Conservation (phyloP, 768 basidiomycete genomes). For the Pisolithus marmoratus region DNA sequence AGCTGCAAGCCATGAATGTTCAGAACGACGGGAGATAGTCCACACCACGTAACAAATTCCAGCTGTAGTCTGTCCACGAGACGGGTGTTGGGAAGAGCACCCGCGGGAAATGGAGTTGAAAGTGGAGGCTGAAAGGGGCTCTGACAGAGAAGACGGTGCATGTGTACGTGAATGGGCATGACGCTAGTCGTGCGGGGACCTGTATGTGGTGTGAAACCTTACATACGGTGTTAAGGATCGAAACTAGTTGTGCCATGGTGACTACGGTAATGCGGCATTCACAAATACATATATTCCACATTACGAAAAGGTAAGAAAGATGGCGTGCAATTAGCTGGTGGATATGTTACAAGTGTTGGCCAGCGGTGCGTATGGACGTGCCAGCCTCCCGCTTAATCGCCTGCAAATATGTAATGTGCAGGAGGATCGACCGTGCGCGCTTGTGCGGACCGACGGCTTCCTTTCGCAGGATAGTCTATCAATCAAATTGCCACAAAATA, state of each 20-base stretch:
- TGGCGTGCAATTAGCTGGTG: conserved; percentile 20
- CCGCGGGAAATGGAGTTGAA: conserved; percentile 29
- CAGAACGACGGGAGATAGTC: not conserved
- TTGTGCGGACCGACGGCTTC: conserved; percentile 25
- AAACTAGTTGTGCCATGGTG: conserved; percentile 19
- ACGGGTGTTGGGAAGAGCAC: conserved; percentile 16
- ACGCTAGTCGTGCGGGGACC: conserved; percentile 28
- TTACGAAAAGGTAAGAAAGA: conserved; percentile 25
- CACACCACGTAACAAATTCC: not conserved
- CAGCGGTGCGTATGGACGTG: not conserved
- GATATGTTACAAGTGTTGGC: too few relatives aligned
- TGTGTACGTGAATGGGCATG: conserved; percentile 34
- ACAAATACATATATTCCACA: conserved; percentile 28
- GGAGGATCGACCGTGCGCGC: conserved; percentile 15
- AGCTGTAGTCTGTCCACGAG: conserved; percentile 1
- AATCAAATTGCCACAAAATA: conserved; percentile 23
- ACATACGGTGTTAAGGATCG: conserved; percentile 24
- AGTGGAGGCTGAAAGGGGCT: conserved; percentile 26
- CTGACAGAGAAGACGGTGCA: conserved; percentile 21
- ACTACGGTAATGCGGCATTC: conserved; percentile 25
- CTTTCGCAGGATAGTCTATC: conserved; percentile 17
- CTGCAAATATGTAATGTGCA: conserved; percentile 13
- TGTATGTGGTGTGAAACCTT: conserved; percentile 32
- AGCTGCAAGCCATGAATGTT: conserved; percentile 9
- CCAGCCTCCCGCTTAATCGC: conserved; percentile 6